These are phyloP conservation scores for Sphaerulina populicola DNA, from an alignment of 2,329 filamentous ascomycete species.

Conservation along the genomic window DNA sequence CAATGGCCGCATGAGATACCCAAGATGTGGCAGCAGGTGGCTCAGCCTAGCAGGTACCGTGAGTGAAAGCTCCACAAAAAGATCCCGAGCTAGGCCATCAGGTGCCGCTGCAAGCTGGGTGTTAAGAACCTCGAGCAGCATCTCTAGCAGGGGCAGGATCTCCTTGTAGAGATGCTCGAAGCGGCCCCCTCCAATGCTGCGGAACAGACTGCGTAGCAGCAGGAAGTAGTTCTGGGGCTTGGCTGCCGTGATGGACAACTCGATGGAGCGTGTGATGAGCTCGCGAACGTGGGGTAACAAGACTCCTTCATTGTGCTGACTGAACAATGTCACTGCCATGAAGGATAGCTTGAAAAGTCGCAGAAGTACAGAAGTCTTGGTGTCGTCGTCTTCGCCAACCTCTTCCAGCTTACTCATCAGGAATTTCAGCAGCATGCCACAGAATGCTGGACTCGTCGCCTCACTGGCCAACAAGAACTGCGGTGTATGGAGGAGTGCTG, in stretches of 20 bases:
- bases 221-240: conserved; percentile 99
- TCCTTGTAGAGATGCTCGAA: conserved; percentile 99
- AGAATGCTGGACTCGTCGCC: conserved; percentile 93
- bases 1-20: conserved; percentile 91
- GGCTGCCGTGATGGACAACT: conserved; percentile 87
- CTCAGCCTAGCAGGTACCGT: conserved; percentile 92
- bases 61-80: conserved; percentile 93
- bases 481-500: conserved; percentile 83
- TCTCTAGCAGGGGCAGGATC: conserved; percentile 89
- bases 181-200: conserved; percentile 92
- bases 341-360: conserved; percentile 96
- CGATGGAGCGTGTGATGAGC: conserved; percentile 94
- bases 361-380: conserved; percentile 84
- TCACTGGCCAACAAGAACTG: conserved; percentile 99
- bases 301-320: conserved; percentile 88
- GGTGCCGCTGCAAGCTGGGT: conserved; percentile 83
- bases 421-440: conserved; percentile 94
- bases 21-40: conserved; percentile 88
- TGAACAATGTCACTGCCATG: conserved; percentile 97
- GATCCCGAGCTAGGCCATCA: conserved; percentile 80
- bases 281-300: conserved; percentile 92
- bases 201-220: conserved; percentile 80
- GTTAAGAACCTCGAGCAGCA: conserved; percentile 95
- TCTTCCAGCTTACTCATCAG: conserved; percentile 95
- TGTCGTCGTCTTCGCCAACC: conserved; percentile 83